Evolutionary conservation across 2,329 filamentous ascomycete genomes (phyloP).

Genomic region (Fusarium anguioides): DNA sequence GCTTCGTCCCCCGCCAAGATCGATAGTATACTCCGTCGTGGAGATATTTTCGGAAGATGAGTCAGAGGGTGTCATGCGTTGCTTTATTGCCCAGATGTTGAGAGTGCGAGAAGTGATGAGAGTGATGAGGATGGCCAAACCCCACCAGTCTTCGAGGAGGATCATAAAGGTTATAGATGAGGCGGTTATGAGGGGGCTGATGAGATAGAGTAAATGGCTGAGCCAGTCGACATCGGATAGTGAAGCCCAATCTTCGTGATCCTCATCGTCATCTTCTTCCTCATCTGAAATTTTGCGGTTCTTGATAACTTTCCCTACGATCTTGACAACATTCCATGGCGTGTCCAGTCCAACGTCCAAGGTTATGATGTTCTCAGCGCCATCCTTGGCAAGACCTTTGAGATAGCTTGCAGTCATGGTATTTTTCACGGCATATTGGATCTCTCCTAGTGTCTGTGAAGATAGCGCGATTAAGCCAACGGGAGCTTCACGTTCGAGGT

Average conservation of each 20-base stretch:
- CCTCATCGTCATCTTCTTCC: conserved; percentile 20
- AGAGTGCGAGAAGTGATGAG: conserved; percentile 66
- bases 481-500: conserved; percentile 55
- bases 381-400: conserved; percentile 44
- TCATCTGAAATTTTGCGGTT: conserved; percentile 12
- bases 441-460: conserved; percentile 27
- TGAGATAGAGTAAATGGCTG: conserved; percentile 61
- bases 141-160: conserved; percentile 64
- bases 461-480: conserved; percentile 48
- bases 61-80: conserved; percentile 51
- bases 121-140: conserved; percentile 57
- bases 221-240: conserved; percentile 56
- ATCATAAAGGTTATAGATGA: conserved; percentile 57
- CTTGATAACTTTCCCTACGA: conserved; percentile 9
- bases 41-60: conserved; percentile 17
- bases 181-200: conserved; percentile 60
- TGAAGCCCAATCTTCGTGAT: conserved; percentile 37
- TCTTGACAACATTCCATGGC: conserved; percentile 39
- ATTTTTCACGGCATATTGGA: conserved; percentile 57
- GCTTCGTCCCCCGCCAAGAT: conserved; percentile 62
- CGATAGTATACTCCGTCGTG: conserved; percentile 60
- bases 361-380: conserved; percentile 37
- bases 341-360: conserved; percentile 45
- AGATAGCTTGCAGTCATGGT: conserved; percentile 63
- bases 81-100: conserved; percentile 67